phyloP scores from a whole-genome alignment of 2,329 filamentous ascomycete genomes.

The Colletotrichum paranaense region DNA sequence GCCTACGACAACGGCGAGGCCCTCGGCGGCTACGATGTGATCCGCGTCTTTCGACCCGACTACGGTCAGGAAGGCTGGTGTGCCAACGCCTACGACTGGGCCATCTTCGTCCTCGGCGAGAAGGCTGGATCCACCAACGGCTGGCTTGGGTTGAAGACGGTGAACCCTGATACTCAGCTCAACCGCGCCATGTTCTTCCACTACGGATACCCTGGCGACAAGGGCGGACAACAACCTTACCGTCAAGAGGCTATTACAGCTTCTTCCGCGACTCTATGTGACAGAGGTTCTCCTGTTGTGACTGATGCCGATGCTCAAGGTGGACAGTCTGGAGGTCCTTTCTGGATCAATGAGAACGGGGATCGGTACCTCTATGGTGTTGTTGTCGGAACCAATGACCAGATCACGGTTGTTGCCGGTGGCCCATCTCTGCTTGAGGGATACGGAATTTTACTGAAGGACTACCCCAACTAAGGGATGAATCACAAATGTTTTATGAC shows the following conservation, averaged over 20 bases:
- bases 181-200: slow-evolving; percentile 37
- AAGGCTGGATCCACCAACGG: slow-evolving; percentile 41
- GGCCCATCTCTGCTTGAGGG: slow-evolving; percentile 16
- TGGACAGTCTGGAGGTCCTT: slow-evolving; percentile 23
- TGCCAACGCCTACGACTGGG: slow-evolving; percentile 39
- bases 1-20: slow-evolving; percentile 39
- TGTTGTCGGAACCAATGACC: slow-evolving; percentile 8
- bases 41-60: neutral
- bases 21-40: slow-evolving; percentile 26
- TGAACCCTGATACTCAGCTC: slow-evolving; percentile 30
- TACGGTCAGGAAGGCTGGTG: slow-evolving; percentile 28
- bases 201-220: slow-evolving; percentile 39
- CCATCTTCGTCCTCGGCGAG: slow-evolving; percentile 40
- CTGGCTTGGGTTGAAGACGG: slow-evolving; percentile 39
- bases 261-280: slow-evolving; percentile 12
- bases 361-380: slow-evolving; percentile 24
- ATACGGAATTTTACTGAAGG: slow-evolving; percentile 17
- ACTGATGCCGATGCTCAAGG: slow-evolving; percentile 21
- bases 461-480: slow-evolving; percentile 13
- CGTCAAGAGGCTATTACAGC: slow-evolving; percentile 31
- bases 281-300: slow-evolving; percentile 19
- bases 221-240: slow-evolving; percentile 33
- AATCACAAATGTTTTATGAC: no score
- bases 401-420: slow-evolving; percentile 4
- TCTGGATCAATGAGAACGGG: slow-evolving; percentile 26